Evolutionary conservation across 805 yeast genomes (phyloP).

Genomic region (Barnettozyma populi): DNA sequence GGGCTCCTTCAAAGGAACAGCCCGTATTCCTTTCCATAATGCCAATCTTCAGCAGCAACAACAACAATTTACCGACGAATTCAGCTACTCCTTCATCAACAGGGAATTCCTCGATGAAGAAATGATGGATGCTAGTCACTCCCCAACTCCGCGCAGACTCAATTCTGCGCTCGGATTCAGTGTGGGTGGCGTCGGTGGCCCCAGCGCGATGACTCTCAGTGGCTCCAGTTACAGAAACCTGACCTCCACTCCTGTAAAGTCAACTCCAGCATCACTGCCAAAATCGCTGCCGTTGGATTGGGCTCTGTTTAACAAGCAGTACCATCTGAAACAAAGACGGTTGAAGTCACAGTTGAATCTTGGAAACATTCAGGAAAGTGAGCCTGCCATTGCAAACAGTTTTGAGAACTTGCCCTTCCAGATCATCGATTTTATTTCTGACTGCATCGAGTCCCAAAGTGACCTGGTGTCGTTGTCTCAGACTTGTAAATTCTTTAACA

Average conservation of each 20-base stretch:
- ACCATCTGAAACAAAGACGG: conserved; percentile 18
- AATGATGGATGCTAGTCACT: conserved; percentile 1
- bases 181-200: background rate
- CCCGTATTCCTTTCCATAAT: conserved; percentile 9
- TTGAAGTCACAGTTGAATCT: conserved; percentile 8
- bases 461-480: conserved; percentile 23
- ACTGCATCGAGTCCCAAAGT: conserved; percentile 24
- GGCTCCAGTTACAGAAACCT: conserved; percentile 19
- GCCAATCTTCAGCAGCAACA: conserved; percentile 2
- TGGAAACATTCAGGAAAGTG: conserved; percentile 1
- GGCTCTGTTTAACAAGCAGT: conserved; percentile 26
- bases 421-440: conserved; percentile 24
- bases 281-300: conserved; percentile 26
- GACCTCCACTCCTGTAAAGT: conserved; percentile 23
- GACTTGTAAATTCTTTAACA: conserved; percentile 25
- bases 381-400: conserved; percentile 14
- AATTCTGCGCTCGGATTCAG: conserved; percentile 1
- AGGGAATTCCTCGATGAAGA: conserved; percentile 20
- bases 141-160: background rate
- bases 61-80: conserved; percentile 2
- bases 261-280: conserved; percentile 23
- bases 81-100: conserved; percentile 23
- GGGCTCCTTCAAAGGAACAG: conserved; percentile 3
- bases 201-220: background rate
- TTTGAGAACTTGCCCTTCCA: conserved; percentile 26